phyloP scores from a whole-genome alignment of 306 rosid genomes.

The Comarum palustre region DNA sequence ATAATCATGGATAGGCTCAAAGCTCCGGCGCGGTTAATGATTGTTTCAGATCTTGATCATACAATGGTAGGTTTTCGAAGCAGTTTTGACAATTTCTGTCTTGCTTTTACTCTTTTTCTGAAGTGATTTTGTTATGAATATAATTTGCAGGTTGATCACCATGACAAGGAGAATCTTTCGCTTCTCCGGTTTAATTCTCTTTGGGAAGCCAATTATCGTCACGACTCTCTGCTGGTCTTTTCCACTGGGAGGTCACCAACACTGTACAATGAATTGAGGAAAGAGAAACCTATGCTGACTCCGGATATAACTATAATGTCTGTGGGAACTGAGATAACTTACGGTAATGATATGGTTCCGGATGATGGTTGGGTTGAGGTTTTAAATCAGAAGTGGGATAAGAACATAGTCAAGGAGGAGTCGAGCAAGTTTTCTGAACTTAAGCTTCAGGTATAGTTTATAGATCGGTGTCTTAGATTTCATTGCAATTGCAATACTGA shows the following conservation, averaged over 20 bases:
- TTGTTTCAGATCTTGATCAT: slow-evolving; percentile 98
- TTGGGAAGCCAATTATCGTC: slow-evolving; percentile 86
- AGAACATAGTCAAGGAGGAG: slow-evolving; percentile 63
- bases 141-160: slow-evolving; percentile 78
- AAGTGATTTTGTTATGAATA: slow-evolving; percentile 26
- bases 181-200: slow-evolving; percentile 80
- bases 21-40: slow-evolving; percentile 69
- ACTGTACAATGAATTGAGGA: slow-evolving; percentile 81
- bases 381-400: slow-evolving; percentile 81
- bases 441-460: slow-evolving; percentile 63
- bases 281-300: slow-evolving; percentile 91
- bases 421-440: slow-evolving; percentile 73
- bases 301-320: slow-evolving; percentile 94
- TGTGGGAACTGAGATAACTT: slow-evolving; percentile 97
- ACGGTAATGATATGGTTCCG: slow-evolving; percentile 70
- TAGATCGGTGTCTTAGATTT: slow-evolving; percentile 13
- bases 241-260: slow-evolving; percentile 93
- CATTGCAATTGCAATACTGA: slow-evolving; percentile 11
- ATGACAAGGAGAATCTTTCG: slow-evolving; percentile 73
- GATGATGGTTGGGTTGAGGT: slow-evolving; percentile 88
- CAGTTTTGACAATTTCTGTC: neutral
- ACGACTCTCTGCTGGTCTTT: slow-evolving; percentile 82
- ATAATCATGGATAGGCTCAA: slow-evolving; percentile 62
- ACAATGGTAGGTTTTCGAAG: slow-evolving; percentile 63
- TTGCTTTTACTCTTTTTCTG: slow-evolving; percentile 11